Percentiles rank a stretch among this genome's conserved stretches.
Conservation (phyloP, 179 eudicot species). For the Actinidia arguta region DNA sequence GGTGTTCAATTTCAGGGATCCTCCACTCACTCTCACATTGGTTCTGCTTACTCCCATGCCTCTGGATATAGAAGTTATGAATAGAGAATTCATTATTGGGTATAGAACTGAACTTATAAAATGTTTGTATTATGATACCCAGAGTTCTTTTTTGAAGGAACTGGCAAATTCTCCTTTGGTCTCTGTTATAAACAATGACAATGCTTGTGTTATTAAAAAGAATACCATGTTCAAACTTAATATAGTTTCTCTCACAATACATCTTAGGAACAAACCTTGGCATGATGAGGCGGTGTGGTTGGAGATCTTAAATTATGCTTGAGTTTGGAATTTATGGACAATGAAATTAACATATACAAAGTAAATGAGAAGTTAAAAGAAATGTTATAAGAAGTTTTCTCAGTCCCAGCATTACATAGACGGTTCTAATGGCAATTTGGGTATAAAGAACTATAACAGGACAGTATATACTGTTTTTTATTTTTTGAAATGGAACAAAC, state of each 20-base stretch:
- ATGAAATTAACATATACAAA: too few relatives aligned
- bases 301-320: conserved; percentile 29
- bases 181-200: conserved; percentile 35
- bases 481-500: too few relatives aligned
- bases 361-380: too few relatives aligned
- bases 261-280: conserved; percentile 38
- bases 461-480: too few relatives aligned
- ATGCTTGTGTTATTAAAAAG: neutral
- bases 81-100: neutral
- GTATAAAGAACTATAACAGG: too few relatives aligned
- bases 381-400: too few relatives aligned
- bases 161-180: conserved; percentile 44
- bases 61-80: conserved; percentile 24
- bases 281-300: conserved; percentile 29
- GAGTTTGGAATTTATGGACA: conserved; percentile 55
- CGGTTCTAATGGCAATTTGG: too few relatives aligned
- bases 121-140: conserved; percentile 38
- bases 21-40: conserved; percentile 25
- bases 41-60: conserved; percentile 38
- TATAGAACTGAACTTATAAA: conserved; percentile 6
- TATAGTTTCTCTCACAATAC: neutral
- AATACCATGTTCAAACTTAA: neutral
- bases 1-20: conserved; percentile 16
- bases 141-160: conserved; percentile 40
- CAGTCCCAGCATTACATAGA: too few relatives aligned